phyloP scores from a whole-genome alignment of 768 basidiomycete genomes.

The Boletus barrowsii region DNA sequence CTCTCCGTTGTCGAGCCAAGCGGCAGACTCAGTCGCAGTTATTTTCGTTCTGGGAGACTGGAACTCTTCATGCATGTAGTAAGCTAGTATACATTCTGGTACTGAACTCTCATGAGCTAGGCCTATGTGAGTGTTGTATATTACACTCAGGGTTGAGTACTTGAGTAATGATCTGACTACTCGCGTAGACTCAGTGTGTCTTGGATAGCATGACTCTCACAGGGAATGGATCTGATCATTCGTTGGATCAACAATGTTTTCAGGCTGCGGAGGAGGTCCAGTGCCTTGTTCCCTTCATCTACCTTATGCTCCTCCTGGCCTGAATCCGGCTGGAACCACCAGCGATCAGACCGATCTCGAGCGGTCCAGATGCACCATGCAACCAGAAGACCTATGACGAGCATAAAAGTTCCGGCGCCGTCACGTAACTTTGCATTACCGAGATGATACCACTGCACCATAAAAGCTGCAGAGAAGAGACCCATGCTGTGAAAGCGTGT shows the following conservation, averaged over 20 bases:
- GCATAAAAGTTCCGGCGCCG: conserved; percentile 32
- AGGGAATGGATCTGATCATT: background rate
- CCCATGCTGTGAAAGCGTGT: conserved; percentile 20
- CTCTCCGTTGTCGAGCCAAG: no score
- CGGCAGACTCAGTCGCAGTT: no score
- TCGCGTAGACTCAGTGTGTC: background rate
- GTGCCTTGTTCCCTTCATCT: background rate
- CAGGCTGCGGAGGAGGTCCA: background rate
- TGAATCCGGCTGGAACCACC: conserved; percentile 29
- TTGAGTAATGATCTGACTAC: no score
- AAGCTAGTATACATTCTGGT: no score
- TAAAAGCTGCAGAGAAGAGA: conserved; percentile 27
- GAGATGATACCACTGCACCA: conserved; percentile 22
- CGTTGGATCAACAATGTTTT: background rate
- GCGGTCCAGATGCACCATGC: conserved; percentile 42
- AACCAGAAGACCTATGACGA: conserved; percentile 32
- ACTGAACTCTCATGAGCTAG: no score
- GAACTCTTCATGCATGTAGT: no score
- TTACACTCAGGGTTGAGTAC: no score
- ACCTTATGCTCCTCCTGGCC: background rate
- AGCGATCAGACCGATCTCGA: conserved; percentile 10
- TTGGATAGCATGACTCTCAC: conserved; percentile 1
- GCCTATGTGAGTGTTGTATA: no score
- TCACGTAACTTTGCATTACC: conserved; percentile 9
- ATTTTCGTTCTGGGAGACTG: no score